Conservation (phyloP, 2,329 filamentous ascomycete species). For the Pseudogymnoascus sp. region DNA sequence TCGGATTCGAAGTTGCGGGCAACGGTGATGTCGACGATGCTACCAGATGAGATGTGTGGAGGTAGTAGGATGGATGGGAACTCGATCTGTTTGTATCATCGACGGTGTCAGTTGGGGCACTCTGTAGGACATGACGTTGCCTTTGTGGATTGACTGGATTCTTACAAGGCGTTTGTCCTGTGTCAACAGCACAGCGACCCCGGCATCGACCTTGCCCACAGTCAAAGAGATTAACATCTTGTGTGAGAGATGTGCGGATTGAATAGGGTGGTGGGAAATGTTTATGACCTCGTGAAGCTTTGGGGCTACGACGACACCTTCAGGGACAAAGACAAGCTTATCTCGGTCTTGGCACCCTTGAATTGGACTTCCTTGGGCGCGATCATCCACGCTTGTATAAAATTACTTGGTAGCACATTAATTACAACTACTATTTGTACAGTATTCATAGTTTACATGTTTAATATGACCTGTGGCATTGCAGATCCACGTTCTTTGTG, state of each 20-base stretch:
- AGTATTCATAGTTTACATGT: slow-evolving; percentile 1
- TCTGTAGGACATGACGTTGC: background rate
- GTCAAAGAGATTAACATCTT: slow-evolving; percentile 95
- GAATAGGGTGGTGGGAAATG: background rate
- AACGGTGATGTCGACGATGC: slow-evolving; percentile 96
- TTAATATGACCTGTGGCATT: background rate
- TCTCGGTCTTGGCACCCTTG: slow-evolving; percentile 6
- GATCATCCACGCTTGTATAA: background rate
- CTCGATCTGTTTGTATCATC: slow-evolving; percentile 64
- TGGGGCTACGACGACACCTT: background rate
- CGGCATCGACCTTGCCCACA: slow-evolving; percentile 98
- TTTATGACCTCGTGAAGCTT: background rate
- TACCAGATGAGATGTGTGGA: slow-evolving; percentile 88
- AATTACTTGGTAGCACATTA: background rate
- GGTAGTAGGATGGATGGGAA: slow-evolving; percentile 97
- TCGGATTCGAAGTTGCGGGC: slow-evolving; percentile 79
- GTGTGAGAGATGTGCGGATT: slow-evolving; percentile 10
- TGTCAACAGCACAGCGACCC: slow-evolving; percentile 92
- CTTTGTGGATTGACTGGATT: slow-evolving; percentile 5
- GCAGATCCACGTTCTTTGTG: slow-evolving; percentile 11
- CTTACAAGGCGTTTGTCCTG: slow-evolving; percentile 92
- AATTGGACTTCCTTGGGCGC: slow-evolving; percentile 4
- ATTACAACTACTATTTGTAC: background rate
- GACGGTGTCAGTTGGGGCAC: slow-evolving; percentile 20
- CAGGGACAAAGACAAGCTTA: slow-evolving; percentile 7